phyloP scores from a whole-genome alignment of 2,329 filamentous ascomycete species.

The Byssochlamys sp. region DNA sequence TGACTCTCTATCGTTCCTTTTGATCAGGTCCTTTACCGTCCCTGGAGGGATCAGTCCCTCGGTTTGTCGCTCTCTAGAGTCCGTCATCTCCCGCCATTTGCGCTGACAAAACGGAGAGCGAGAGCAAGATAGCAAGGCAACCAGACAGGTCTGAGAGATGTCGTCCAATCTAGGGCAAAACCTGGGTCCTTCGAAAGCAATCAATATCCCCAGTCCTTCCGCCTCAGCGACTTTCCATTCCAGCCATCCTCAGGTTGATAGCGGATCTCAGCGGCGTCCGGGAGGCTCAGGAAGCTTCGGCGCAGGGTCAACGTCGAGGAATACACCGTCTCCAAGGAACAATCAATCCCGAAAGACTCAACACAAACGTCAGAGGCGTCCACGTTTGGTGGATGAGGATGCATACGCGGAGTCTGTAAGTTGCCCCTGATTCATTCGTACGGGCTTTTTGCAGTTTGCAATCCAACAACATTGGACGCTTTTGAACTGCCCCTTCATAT shows the following conservation, averaged over 20 bases:
- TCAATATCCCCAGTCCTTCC: constrained; percentile 24
- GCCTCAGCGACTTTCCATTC: constrained; percentile 25
- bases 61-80: constrained; percentile 16
- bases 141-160: constrained; percentile 21
- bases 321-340: constrained; percentile 47
- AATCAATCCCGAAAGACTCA: constrained; percentile 68
- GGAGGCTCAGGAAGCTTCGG: constrained; percentile 34
- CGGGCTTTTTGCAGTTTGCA: neutral
- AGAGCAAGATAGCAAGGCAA: neutral
- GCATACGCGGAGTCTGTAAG: constrained; percentile 69
- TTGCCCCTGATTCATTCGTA: constrained; percentile 11
- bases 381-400: constrained; percentile 71
- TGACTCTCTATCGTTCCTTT: constrained; percentile 1
- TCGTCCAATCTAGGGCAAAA: constrained; percentile 31
- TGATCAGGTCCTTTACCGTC: constrained; percentile 14
- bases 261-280: constrained; percentile 29
- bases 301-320: constrained; percentile 29
- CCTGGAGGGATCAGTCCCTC: neutral
- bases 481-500: neutral
- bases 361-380: constrained; percentile 71
- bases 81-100: constrained; percentile 5
- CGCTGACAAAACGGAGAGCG: constrained; percentile 1
- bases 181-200: constrained; percentile 29
- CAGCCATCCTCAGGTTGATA: constrained; percentile 21
- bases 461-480: neutral